Conservation (phyloP, 2,329 filamentous ascomycete species). For the Ramichloridium luteum region DNA sequence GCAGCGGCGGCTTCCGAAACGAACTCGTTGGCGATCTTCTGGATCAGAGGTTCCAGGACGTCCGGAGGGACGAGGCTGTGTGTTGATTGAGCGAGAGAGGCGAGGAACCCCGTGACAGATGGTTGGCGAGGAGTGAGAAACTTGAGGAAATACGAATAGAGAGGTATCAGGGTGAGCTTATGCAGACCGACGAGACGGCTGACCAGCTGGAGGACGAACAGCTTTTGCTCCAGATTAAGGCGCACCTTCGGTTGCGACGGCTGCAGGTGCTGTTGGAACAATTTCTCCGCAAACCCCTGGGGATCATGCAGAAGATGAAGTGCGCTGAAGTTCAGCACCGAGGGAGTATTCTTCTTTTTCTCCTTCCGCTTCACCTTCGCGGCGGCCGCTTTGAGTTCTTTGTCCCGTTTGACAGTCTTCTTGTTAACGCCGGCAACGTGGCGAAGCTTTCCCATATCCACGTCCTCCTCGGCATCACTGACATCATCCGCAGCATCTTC, state of each 20-base stretch:
- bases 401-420: slow-evolving; percentile 80
- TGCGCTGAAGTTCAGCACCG: slow-evolving; percentile 89
- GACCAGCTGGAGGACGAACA: slow-evolving; percentile 81
- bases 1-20: slow-evolving; percentile 86
- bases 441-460: slow-evolving; percentile 69
- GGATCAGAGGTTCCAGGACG: slow-evolving; percentile 74
- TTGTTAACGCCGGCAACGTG: slow-evolving; percentile 91
- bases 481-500: slow-evolving; percentile 80
- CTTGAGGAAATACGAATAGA: slow-evolving; percentile 96
- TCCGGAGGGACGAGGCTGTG: slow-evolving; percentile 89
- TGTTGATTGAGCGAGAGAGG: slow-evolving; percentile 80
- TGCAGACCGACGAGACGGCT: slow-evolving; percentile 85
- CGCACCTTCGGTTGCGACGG: slow-evolving; percentile 60
- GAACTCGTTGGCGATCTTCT: slow-evolving; percentile 97
- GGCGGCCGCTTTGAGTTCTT: slow-evolving; percentile 66
- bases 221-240: slow-evolving; percentile 74
- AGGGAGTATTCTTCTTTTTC: slow-evolving; percentile 75
- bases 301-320: slow-evolving; percentile 88
- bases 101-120: slow-evolving; percentile 84
- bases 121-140: slow-evolving; percentile 75
- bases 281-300: slow-evolving; percentile 78
- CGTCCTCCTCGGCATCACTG: slow-evolving; percentile 64
- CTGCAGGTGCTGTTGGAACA: slow-evolving; percentile 86
- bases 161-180: slow-evolving; percentile 73
- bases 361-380: slow-evolving; percentile 72